These are phyloP conservation scores for Nannochloropsis salina DNA, from an alignment of 108 stramenopile genomes.

Conservation along the genomic window DNA sequence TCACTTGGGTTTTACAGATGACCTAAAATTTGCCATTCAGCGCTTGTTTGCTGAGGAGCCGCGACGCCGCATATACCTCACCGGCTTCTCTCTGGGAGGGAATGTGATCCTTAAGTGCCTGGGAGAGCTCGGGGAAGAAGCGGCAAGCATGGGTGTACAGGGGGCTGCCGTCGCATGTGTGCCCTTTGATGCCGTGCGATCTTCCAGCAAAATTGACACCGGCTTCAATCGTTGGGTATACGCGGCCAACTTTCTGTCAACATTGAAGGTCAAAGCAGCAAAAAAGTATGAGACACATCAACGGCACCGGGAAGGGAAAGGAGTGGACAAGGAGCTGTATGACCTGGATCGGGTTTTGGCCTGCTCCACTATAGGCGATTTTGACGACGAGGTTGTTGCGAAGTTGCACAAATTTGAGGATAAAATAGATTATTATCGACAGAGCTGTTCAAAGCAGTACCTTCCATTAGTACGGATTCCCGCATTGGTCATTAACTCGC, in stretches of 20 bases:
- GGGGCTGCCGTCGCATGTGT: slow-evolving; percentile 76
- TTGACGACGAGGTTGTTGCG: slow-evolving; percentile 38
- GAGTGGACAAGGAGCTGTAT: neutral
- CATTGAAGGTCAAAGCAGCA: slow-evolving; percentile 31
- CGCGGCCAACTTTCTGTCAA: slow-evolving; percentile 37
- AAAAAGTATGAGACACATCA: slow-evolving; percentile 26
- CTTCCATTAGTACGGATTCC: slow-evolving; percentile 37
- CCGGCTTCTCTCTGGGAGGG: slow-evolving; percentile 78
- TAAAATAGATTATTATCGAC: slow-evolving; percentile 38
- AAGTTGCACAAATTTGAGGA: slow-evolving; percentile 39
- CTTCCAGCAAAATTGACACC: slow-evolving; percentile 53
- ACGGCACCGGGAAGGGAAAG: neutral
- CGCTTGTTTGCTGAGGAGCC: slow-evolving; percentile 35
- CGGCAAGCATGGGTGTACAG: slow-evolving; percentile 47
- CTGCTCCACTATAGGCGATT: slow-evolving; percentile 24
- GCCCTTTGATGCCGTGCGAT: slow-evolving; percentile 65
- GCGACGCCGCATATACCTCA: slow-evolving; percentile 64
- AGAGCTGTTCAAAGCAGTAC: slow-evolving; percentile 40
- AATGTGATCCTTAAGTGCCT: slow-evolving; percentile 75
- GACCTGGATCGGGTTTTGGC: slow-evolving; percentile 29
- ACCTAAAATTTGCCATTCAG: slow-evolving; percentile 62
- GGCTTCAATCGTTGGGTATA: slow-evolving; percentile 60
- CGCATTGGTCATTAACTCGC: slow-evolving; percentile 37
- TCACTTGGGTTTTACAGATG: slow-evolving; percentile 84
- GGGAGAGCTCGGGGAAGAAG: slow-evolving; percentile 58